Evolutionary conservation across 345 rosid species (phyloP).

Genomic region (Isatis tinctoria): DNA sequence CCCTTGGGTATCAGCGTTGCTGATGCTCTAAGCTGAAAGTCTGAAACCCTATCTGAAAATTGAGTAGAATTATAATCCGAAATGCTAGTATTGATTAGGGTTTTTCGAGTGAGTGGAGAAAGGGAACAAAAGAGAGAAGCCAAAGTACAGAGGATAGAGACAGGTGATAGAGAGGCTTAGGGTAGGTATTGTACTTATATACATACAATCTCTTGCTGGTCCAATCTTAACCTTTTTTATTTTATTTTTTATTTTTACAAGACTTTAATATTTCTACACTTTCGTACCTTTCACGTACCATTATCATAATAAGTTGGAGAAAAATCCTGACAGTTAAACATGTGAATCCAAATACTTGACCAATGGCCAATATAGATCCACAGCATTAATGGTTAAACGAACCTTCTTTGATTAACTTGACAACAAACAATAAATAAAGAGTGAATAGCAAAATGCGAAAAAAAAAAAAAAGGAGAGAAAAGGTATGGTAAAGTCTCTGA

Average conservation of each 20-base stretch:
- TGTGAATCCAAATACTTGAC: conserved; percentile 7
- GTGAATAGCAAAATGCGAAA: not conserved
- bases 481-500: conserved; percentile 17
- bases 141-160: conserved; percentile 13
- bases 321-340: conserved; percentile 18
- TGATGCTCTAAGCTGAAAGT: too few relatives aligned
- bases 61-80: not conserved
- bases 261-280: not conserved
- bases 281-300: conserved; percentile 26
- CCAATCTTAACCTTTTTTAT: conserved; percentile 7
- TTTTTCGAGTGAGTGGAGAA: not conserved
- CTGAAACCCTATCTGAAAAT: not conserved
- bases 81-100: not conserved
- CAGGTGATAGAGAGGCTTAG: conserved; percentile 1
- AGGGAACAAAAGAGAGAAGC: conserved; percentile 16
- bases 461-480: not conserved
- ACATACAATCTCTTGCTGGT: conserved; percentile 18
- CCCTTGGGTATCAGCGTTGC: too few relatives aligned
- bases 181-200: conserved; percentile 6
- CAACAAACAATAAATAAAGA: conserved; percentile 2
- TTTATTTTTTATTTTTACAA: not conserved
- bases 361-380: not conserved
- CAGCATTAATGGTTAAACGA: conserved; percentile 17
- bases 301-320: not conserved
- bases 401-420: conserved; percentile 24